Percentiles rank a stretch among this genome's conserved stretches.
These are phyloP conservation scores for Nakazawaea ambrosiae DNA, from an alignment of 805 yeast species.

Conservation along the genomic window DNA sequence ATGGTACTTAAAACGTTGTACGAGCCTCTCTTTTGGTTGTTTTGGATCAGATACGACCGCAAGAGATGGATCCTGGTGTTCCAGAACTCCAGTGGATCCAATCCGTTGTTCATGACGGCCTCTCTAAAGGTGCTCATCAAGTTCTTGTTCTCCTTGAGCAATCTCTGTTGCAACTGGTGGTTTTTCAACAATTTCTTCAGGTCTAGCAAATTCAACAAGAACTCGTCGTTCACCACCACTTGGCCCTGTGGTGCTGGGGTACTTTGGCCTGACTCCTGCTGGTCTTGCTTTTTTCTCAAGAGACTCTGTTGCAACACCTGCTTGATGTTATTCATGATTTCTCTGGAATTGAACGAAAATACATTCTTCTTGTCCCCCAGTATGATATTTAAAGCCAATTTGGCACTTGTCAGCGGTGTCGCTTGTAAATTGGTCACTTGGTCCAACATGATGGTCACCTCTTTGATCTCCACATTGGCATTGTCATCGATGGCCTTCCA, in stretches of 20 bases:
- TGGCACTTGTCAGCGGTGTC: constrained; percentile 58
- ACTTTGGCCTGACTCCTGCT: not conserved
- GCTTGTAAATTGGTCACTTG: constrained; percentile 52
- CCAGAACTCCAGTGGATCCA: constrained; percentile 86
- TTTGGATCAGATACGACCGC: constrained; percentile 79
- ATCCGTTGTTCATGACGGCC: constrained; percentile 71
- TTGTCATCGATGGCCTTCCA: constrained; percentile 52
- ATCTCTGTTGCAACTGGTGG: constrained; percentile 68
- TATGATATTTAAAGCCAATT: constrained; percentile 57
- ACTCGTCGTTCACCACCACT: constrained; percentile 14
- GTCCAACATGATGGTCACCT: constrained; percentile 34
- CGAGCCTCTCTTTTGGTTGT: constrained; percentile 83
- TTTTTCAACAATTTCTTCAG: constrained; percentile 58
- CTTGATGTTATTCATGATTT: constrained; percentile 70
- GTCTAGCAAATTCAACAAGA: constrained; percentile 34
- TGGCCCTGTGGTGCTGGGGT: constrained; percentile 8
- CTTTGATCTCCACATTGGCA: constrained; percentile 25
- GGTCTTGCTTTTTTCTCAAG: constrained; percentile 43
- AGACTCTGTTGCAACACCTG: constrained; percentile 60
- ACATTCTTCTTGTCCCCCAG: constrained; percentile 32
- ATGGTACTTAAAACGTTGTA: constrained; percentile 91
- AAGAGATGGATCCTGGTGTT: constrained; percentile 68
- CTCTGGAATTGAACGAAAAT: constrained; percentile 63
- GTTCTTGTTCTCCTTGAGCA: constrained; percentile 60
- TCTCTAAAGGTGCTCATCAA: constrained; percentile 77